Conservation (phyloP, 225 moss, liverwort and hornwort genomes). For the Thuidium tamariscinum region DNA sequence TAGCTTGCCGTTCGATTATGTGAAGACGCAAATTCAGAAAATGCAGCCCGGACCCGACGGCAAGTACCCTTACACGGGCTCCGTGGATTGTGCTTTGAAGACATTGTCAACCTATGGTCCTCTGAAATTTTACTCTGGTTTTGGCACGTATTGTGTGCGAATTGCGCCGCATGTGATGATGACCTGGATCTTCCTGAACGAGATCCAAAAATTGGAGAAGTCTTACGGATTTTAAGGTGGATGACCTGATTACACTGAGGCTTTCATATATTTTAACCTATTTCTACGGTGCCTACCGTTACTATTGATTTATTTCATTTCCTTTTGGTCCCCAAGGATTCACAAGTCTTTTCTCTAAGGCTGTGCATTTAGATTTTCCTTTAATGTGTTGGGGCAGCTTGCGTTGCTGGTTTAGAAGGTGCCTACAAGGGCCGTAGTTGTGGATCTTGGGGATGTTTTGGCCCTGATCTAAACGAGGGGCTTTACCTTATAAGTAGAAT, state of each 20-base stretch:
- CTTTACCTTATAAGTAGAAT: slow-evolving; percentile 10
- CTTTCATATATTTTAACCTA: not conserved
- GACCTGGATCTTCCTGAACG: slow-evolving; percentile 89
- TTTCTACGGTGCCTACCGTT: not conserved
- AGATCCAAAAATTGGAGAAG: slow-evolving; percentile 93
- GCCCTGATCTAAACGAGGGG: slow-evolving; percentile 9
- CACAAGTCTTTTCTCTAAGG: not conserved
- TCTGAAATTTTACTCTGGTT: slow-evolving; percentile 84
- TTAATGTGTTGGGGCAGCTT: slow-evolving; percentile 5
- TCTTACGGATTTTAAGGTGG: slow-evolving; percentile 38
- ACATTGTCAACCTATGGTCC: slow-evolving; percentile 58
- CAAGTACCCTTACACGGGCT: slow-evolving; percentile 86
- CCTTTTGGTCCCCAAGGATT: not conserved
- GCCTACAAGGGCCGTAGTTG: not conserved
- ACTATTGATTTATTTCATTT: not conserved
- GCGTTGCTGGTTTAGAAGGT: not conserved
- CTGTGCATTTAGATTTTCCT: slow-evolving; percentile 5
- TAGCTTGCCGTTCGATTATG: slow-evolving; percentile 89
- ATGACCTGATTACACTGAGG: not conserved
- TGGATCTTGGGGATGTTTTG: not conserved
- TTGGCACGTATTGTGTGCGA: slow-evolving; percentile 89
- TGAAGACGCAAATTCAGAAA: slow-evolving; percentile 99
- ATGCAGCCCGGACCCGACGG: slow-evolving; percentile 98
- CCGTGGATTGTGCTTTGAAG: slow-evolving; percentile 70
- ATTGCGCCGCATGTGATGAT: slow-evolving; percentile 99